Base-by-base conservation (phyloP, 345 rosid species). In the Eutrema yunnanense region DNA sequence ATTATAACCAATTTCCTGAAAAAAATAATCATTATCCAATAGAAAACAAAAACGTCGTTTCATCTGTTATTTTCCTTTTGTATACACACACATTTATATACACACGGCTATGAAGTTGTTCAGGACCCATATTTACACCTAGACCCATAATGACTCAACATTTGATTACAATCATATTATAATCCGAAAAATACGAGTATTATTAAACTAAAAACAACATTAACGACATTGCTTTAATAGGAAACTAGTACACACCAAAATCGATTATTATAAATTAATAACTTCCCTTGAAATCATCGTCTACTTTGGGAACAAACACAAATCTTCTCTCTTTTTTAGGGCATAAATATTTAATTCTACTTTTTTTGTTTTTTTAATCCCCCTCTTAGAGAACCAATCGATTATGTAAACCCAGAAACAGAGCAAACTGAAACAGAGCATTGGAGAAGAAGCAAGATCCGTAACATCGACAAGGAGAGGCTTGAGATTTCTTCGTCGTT, bases 401-500 rank as follows among this genome's bases (percentile, higher is more conserved):
- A 43, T 72, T 71, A 60, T 64, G 72, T 57, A 82, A 69, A 11
- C 80, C 62, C 8, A 73, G 51, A 80, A 78, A 60, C 72, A 69
- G 77, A 78, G 55, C 79, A 53, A 77, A 53, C 38, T 74, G 74
- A 70, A 75, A 73, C 63, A 76, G 72, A 59, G 76, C 63, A 62
- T 16, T 55, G 37, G 12, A 61, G 51, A 67, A 69, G 58, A 71
- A 71, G 8, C 79, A 73, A 48, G 63, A 46, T 44, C 63, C 29
- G 22, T 10, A 5, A 69, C 33, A 60, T 8, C 32, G 47, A 49
- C 30, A 34, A 33, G 67, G 3, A 55, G 69, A 49, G 63, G 85
- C 87, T 74, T 62, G 69, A 37, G 92, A 89, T 71, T 71, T 84
- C 77, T 73, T 82, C 75, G 73, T 83, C 38, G 78, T 2, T 43